Evolutionary conservation across 73 alveolate genomes (phyloP).

Genomic region (Symbiodinium pilosum): DNA sequence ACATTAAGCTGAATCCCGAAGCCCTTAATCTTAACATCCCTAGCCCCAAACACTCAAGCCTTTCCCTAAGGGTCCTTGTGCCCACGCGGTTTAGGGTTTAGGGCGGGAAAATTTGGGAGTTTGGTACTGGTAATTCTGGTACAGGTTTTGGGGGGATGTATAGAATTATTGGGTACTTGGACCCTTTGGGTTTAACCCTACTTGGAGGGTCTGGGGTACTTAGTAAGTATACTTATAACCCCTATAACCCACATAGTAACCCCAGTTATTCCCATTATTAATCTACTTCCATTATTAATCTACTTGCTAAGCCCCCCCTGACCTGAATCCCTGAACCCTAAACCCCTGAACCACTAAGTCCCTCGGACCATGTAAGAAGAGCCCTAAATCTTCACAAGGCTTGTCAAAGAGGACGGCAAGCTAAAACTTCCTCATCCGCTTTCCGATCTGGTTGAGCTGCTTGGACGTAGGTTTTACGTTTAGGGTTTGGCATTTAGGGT

Average conservation of each 20-base stretch:
- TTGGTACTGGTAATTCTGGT: no score
- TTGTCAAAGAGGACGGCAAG: constrained; percentile 17
- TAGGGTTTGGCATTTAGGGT: background rate
- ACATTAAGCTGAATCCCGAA: background rate
- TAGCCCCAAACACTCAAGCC: background rate
- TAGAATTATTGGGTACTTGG: no score
- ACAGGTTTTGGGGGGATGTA: no score
- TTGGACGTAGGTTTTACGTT: background rate
- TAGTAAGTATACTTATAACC: no score
- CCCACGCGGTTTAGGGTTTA: no score
- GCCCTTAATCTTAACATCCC: background rate
- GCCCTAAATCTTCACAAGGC: no score
- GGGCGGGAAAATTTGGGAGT: no score
- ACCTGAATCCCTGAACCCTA: background rate
- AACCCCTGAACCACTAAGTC: background rate
- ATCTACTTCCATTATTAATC: background rate
- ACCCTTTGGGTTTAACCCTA: no score
- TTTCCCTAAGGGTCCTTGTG: background rate
- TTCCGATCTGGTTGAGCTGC: background rate
- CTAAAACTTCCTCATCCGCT: constrained; percentile 13
- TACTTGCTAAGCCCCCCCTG: background rate
- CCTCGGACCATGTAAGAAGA: background rate
- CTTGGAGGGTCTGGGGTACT: no score
- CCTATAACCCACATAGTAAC: no score
- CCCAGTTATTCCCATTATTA: background rate